Percentiles rank a stretch among this genome's conserved stretches.
Evolutionary conservation across 225 moss, liverwort and hornwort species (phyloP).

Genomic region (Antitrichia curtipendula): DNA sequence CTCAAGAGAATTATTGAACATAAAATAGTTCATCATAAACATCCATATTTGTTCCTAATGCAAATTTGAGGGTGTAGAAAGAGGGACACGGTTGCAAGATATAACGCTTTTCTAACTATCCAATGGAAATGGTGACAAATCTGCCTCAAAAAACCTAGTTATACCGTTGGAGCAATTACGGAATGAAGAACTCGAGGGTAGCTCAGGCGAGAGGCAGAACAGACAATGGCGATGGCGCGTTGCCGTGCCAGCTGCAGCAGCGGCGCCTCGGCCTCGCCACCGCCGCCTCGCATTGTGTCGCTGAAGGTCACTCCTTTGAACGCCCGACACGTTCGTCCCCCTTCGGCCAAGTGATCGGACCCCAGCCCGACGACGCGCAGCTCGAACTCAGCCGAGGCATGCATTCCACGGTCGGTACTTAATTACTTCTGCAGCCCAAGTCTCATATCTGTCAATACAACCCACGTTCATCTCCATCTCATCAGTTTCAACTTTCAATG

Average conservation of each 20-base stretch:
- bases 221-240: not conserved
- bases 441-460: not conserved
- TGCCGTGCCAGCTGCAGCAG: not conserved
- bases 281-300: not conserved
- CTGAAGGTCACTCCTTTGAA: not conserved
- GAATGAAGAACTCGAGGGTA: not conserved
- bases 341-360: conserved; percentile 45
- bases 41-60: rapidly evolving
- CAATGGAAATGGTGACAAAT: not conserved
- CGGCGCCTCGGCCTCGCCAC: not conserved
- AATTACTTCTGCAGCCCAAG: not conserved
- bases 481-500: not conserved
- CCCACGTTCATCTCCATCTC: not conserved
- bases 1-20: not conserved
- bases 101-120: not conserved
- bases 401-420: conserved; percentile 40
- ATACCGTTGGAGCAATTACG: no score
- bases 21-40: not conserved
- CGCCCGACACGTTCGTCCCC: conserved; percentile 12
- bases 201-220: not conserved
- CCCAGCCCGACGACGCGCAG: conserved; percentile 55
- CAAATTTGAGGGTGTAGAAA: not conserved
- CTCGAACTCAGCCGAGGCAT: conserved; percentile 61
- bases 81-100: not conserved
- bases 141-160: rapidly evolving